A percentile compares a stretch with the other conserved stretches of the same genome.
phyloP scores from a whole-genome alignment of 495 filamentous ascomycete species.

The Lophiotrema nucula region DNA sequence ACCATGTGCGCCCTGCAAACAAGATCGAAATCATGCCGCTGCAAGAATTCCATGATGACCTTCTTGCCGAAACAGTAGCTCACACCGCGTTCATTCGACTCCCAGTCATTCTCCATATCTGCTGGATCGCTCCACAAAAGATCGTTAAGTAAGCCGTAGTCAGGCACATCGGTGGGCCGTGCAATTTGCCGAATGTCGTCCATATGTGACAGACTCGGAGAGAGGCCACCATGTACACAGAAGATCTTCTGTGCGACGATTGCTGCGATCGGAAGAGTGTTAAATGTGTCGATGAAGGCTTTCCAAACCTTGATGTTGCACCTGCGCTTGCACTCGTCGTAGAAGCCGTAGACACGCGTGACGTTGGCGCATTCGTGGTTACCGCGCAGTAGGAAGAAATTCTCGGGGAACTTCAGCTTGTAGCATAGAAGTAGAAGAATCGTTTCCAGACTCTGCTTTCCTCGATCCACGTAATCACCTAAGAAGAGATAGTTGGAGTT shows the following conservation, averaged over 20 bases:
- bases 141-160: conserved; percentile 95
- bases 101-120: conserved; percentile 97
- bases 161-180: conserved; percentile 93
- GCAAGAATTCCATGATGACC: conserved; percentile 95
- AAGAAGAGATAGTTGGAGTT: conserved; percentile 93
- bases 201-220: conserved; percentile 91
- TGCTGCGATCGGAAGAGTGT: conserved; percentile 89
- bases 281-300: conserved; percentile 97
- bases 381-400: conserved; percentile 95
- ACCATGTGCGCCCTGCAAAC: conserved; percentile 99
- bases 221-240: conserved; percentile 95
- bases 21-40: conserved; percentile 92
- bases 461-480: conserved; percentile 96
- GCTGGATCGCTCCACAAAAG: conserved; percentile 97
- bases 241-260: conserved; percentile 99
- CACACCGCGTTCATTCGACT: conserved; percentile 93
- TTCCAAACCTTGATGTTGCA: conserved; percentile 99
- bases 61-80: conserved; percentile 99
- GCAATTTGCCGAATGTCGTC: conserved; percentile 97
- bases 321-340: conserved; percentile 97
- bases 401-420: conserved; percentile 98
- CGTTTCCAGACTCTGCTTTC: conserved; percentile 96
- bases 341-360: conserved; percentile 97
- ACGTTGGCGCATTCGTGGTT: conserved; percentile 99
- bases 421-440: conserved; percentile 95